Conservation (phyloP, 306 rosid species). For the Casuarina glauca region DNA sequence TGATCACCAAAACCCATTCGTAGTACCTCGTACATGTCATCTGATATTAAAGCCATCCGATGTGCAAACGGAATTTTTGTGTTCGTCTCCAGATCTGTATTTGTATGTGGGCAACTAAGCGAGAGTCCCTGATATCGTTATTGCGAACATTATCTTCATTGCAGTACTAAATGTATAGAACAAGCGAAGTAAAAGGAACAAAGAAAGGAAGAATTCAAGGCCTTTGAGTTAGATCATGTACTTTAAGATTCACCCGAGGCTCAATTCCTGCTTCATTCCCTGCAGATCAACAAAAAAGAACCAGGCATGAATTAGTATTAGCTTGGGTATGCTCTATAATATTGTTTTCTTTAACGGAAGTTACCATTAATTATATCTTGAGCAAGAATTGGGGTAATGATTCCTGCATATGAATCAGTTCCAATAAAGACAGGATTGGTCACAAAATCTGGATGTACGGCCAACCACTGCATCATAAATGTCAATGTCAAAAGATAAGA, state of each 20-base stretch:
- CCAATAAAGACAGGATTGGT: constrained; percentile 26
- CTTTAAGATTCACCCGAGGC: constrained; percentile 29
- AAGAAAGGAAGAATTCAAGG: not conserved
- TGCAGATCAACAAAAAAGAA: not conserved
- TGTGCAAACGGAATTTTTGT: constrained; percentile 10
- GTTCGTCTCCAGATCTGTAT: constrained; percentile 16
- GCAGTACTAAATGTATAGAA: not conserved
- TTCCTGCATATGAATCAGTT: constrained; percentile 34
- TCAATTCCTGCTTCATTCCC: constrained; percentile 28
- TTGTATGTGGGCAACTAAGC: constrained; percentile 29
- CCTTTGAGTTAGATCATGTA: not conserved
- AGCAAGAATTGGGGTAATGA: constrained; percentile 27
- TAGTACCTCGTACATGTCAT: constrained; percentile 19
- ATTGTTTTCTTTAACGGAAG: not conserved
- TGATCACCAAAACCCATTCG: not conserved
- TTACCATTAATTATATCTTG: constrained; percentile 28
- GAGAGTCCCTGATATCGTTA: constrained; percentile 14
- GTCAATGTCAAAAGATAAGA: not conserved
- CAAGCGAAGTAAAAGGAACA: not conserved
- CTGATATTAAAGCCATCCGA: constrained; percentile 30
- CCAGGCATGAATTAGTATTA: not conserved
- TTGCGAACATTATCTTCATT: not conserved
- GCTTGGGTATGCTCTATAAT: not conserved
- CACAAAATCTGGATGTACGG: constrained; percentile 17
- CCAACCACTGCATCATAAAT: constrained; percentile 22